Evolutionary conservation across 2,329 filamentous ascomycete genomes (phyloP).

Genomic region (Colletotrichum musicola): DNA sequence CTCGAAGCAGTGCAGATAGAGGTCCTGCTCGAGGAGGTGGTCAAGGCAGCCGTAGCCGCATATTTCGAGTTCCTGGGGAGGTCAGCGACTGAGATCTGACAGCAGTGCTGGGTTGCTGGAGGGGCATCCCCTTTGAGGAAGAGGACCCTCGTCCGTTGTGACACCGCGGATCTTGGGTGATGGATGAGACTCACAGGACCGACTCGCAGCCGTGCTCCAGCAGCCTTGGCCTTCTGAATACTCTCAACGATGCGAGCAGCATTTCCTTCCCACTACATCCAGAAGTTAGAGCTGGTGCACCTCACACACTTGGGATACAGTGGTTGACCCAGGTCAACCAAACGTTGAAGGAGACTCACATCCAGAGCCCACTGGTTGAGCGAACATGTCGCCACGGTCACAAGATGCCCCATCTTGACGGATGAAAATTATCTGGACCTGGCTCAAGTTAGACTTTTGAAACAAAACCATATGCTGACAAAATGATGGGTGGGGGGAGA

Average conservation of each 20-base stretch:
- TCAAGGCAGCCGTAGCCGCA: constrained; percentile 58
- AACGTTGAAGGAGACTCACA: constrained; percentile 24
- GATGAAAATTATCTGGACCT: not conserved
- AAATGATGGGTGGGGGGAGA: not conserved
- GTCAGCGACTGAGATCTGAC: not conserved
- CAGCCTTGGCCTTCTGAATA: constrained; percentile 57
- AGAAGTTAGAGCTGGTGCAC: too few relatives aligned
- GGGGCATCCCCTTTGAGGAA: not conserved
- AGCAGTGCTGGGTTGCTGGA: not conserved
- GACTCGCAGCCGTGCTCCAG: constrained; percentile 66
- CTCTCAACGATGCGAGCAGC: constrained; percentile 70
- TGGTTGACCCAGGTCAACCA: too few relatives aligned
- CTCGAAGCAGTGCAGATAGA: constrained; percentile 72
- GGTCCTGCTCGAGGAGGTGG: constrained; percentile 60
- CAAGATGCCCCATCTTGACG: constrained; percentile 39
- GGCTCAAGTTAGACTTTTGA: not conserved
- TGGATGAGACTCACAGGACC: constrained; percentile 54
- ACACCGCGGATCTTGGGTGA: too few relatives aligned
- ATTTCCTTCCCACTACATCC: constrained; percentile 63
- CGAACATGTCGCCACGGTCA: constrained; percentile 53
- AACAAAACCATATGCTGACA: not conserved
- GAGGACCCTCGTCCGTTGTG: constrained; percentile 41
- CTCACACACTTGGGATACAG: too few relatives aligned
- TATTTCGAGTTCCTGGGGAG: constrained; percentile 59
- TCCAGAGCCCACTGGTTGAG: constrained; percentile 63